Base-by-base conservation (phyloP, 768 basidiomycete species). In the Hysterangium stoloniferum region DNA sequence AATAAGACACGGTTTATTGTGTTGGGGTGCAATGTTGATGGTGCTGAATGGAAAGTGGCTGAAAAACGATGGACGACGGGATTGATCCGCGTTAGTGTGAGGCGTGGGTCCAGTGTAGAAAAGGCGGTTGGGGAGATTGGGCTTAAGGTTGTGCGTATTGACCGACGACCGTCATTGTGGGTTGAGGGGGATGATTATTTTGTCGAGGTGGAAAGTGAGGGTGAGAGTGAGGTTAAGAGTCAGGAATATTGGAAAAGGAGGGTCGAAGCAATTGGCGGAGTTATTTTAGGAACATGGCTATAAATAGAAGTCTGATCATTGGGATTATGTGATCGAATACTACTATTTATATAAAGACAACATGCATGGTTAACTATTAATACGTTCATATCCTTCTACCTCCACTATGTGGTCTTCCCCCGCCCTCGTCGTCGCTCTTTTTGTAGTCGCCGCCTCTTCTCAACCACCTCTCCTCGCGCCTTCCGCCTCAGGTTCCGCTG, bases 21-120 rank as follows among this genome's bases (percentile, higher is more conserved):
- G 29, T n/a, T 48, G 20, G 22, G 25, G 4, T 4, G 13, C 20
- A 25, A 50, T 24, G 17, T 19, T 25, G 24, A 43, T 36, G 20
- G 61, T 86, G 86, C 64, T 22, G 17, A 86, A 87, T 56, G 77
- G 69, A 45, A 87, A 86, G 4, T 76, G 84, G 35, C 67, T 74
- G 3, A 62, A 67, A 27, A 66, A 70, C 3, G 52, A 53, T 6
- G 42, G 49, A n/a, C 59, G 58, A 24, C 56, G 51, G 74, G 68
- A 32, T 55, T 75, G n/a, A 52, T 76, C 38, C 72, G 74, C 15
- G 28, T 75, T 9, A 52, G 28, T 38, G 35, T 54, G 22, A 40
- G 45, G 45, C 57, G 43, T 33, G 50, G 31, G 17, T 43, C 45
- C 25, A 37, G 62, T 15, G 52, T 61, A 35, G 60, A 61, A 42